A percentile compares a stretch with the other conserved stretches of the same genome.
Conservation (phyloP, 1,284 basidiomycete genomes). For the Tilletia horrida region DNA sequence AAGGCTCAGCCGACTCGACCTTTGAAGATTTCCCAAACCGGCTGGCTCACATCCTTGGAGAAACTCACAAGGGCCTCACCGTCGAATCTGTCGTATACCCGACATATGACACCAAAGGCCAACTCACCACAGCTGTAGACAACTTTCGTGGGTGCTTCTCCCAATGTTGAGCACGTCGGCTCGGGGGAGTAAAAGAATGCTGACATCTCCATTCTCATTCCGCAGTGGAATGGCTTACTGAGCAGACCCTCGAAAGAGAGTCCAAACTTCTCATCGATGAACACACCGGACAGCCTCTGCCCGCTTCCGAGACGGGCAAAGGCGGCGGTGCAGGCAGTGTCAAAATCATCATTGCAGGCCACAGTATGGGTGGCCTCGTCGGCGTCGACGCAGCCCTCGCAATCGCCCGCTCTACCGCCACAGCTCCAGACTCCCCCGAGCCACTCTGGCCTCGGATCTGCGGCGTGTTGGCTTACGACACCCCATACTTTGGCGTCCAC, state of each 20-base stretch:
- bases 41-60: conserved; percentile 68
- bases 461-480: conserved; percentile 81
- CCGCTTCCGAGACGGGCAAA: conserved; percentile 25
- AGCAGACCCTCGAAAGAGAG: conserved; percentile 84
- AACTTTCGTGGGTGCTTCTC: conserved; percentile 20
- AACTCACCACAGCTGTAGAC: conserved; percentile 37
- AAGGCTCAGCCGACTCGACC: conserved; percentile 69
- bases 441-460: conserved; percentile 77
- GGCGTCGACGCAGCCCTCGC: conserved; percentile 77
- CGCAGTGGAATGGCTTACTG: conserved; percentile 29
- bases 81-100: conserved; percentile 80
- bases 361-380: conserved; percentile 63
- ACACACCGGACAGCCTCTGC: conserved; percentile 25
- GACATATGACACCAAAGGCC: conserved; percentile 71
- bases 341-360: conserved; percentile 80
- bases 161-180: no score
- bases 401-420: conserved; percentile 61
- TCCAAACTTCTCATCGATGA: conserved; percentile 50
- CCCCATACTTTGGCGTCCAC: conserved; percentile 67
- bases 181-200: no score
- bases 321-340: conserved; percentile 43
- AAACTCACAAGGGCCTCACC: conserved; percentile 59
- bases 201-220: neutral
- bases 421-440: conserved; percentile 52
- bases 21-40: conserved; percentile 73